phyloP scores from a whole-genome alignment of 805 yeast species.

The Pichia nanzhaoensis region DNA sequence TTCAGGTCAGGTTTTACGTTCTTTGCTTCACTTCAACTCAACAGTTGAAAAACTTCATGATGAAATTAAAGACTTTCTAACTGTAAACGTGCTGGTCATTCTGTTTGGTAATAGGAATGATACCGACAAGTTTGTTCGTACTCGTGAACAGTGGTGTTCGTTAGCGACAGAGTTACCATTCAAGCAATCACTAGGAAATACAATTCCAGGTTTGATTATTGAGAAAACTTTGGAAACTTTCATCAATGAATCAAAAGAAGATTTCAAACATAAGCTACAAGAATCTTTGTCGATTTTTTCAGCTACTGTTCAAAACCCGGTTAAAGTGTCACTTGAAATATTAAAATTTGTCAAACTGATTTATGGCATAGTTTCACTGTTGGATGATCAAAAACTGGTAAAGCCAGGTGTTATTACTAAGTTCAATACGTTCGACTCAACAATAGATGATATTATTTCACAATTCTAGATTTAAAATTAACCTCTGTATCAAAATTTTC shows the following conservation, averaged over 20 bases:
- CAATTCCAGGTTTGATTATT: constrained; percentile 55
- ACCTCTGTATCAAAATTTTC: no score
- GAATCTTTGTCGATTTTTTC: constrained; percentile 13
- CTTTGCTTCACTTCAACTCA: constrained; percentile 60
- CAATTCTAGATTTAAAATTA: not conserved
- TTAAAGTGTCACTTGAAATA: constrained; percentile 17
- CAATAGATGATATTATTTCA: not conserved
- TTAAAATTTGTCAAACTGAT: constrained; percentile 23
- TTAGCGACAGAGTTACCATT: constrained; percentile 59
- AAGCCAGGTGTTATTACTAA: constrained; percentile 10
- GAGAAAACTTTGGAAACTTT: constrained; percentile 43
- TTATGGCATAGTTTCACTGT: constrained; percentile 16
- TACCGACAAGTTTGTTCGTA: constrained; percentile 37
- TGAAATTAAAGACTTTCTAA: constrained; percentile 48
- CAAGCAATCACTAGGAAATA: constrained; percentile 46
- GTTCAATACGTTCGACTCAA: not conserved
- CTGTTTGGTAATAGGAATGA: constrained; percentile 48
- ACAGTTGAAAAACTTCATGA: constrained; percentile 47
- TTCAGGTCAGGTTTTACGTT: constrained; percentile 66
- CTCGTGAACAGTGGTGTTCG: constrained; percentile 50
- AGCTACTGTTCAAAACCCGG: constrained; percentile 17
- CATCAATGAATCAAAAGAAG: constrained; percentile 13
- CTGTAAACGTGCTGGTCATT: constrained; percentile 43
- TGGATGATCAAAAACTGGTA: constrained; percentile 17
- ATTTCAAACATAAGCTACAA: constrained; percentile 14